Evolutionary conservation across 2,329 filamentous ascomycete genomes (phyloP).

Genomic region (Hymenoscyphus occultus): DNA sequence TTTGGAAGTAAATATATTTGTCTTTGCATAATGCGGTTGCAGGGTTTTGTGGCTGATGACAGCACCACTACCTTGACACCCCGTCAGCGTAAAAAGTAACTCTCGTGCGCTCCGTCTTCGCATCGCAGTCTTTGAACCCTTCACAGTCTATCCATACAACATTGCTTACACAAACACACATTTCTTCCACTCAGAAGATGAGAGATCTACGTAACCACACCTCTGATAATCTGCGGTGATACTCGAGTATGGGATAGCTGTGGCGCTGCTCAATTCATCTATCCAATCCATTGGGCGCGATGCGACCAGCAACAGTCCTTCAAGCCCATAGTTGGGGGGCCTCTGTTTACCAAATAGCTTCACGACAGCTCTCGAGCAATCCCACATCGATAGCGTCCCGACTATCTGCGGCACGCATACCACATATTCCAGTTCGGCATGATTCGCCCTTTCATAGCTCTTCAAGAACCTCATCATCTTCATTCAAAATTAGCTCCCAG

Average conservation of each 20-base stretch:
- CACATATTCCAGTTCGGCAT: conserved; percentile 16
- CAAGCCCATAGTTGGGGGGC: conserved; percentile 26
- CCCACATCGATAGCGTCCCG: conserved; percentile 17
- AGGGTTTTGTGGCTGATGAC: not conserved
- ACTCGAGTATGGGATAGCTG: conserved; percentile 13
- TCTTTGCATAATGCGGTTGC: no score
- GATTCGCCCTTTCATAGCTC: conserved; percentile 22
- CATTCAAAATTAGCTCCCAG: conserved; percentile 19
- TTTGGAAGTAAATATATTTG: no score
- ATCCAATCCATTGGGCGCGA: conserved; percentile 21
- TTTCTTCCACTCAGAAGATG: conserved; percentile 28
- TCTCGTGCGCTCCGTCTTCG: not conserved
- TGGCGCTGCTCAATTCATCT: conserved; percentile 21
- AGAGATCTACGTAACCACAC: conserved; percentile 22
- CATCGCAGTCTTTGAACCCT: not conserved
- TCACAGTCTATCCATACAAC: conserved; percentile 6
- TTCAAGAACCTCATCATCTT: not conserved
- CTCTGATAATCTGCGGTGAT: conserved; percentile 31
- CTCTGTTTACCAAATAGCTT: conserved; percentile 28
- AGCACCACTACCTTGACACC: not conserved
- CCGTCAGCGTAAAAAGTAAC: not conserved
- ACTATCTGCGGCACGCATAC: conserved; percentile 11
- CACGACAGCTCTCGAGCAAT: conserved; percentile 23
- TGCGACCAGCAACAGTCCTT: conserved; percentile 29
- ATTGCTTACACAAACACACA: not conserved